These are phyloP conservation scores for Fraxinus greggii DNA, from an alignment of 305 asterid species.

Conservation along the genomic window DNA sequence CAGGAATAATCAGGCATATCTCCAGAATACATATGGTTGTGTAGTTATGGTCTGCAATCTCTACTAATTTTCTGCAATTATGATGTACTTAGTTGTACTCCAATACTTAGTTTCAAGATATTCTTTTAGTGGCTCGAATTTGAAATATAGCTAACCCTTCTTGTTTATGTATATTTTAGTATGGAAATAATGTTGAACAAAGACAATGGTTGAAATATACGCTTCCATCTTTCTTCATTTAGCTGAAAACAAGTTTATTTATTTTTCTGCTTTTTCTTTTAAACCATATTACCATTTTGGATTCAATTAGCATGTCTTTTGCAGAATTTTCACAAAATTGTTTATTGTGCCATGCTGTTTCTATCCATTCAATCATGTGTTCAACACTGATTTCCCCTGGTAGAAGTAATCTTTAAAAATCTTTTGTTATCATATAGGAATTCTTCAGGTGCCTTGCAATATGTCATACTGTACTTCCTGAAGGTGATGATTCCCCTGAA, in stretches of 20 bases:
- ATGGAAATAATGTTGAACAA: not conserved
- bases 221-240: not conserved
- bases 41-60: not conserved
- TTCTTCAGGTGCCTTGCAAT: slow-evolving; percentile 99
- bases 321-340: not conserved
- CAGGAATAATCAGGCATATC: not conserved
- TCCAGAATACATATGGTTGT: not conserved
- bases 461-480: slow-evolving; percentile 99
- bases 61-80: not conserved
- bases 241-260: not conserved
- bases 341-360: not conserved
- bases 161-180: not conserved
- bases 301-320: slow-evolving; percentile 5
- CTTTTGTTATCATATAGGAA: slow-evolving; percentile 58
- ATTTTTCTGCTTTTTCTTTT: slow-evolving; percentile 10
- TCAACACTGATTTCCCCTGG: not conserved
- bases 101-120: not conserved
- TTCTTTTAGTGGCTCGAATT: not conserved
- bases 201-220: slow-evolving; percentile 1
- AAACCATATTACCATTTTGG: not conserved
- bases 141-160: not conserved
- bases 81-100: not conserved
- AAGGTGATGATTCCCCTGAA: slow-evolving; percentile 98
- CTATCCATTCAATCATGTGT: slow-evolving; percentile 1
- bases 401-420: slow-evolving; percentile 18